A percentile compares a stretch with the other conserved stretches of the same genome.
Evolutionary conservation across 2,329 filamentous ascomycete species (phyloP).

Genomic region (Thermochaetoides dissita): DNA sequence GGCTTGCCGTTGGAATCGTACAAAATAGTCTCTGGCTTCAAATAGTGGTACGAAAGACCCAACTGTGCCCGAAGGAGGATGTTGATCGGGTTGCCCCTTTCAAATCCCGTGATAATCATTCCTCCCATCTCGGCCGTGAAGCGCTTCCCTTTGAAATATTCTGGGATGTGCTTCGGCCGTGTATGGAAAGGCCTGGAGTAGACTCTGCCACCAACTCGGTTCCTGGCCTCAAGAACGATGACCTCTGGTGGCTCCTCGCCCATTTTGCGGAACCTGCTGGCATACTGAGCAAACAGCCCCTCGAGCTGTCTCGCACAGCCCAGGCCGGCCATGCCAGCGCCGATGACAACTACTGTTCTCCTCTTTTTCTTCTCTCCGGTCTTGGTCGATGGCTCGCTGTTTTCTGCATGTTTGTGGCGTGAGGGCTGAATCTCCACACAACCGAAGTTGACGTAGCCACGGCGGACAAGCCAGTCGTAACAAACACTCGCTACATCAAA

Average conservation of each 20-base stretch:
- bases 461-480: slow-evolving; percentile 80
- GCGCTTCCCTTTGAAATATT: slow-evolving; percentile 40
- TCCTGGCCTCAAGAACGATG: slow-evolving; percentile 72
- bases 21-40: slow-evolving; percentile 70
- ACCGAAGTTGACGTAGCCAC: slow-evolving; percentile 93
- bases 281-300: slow-evolving; percentile 69
- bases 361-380: slow-evolving; percentile 24
- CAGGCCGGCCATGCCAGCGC: slow-evolving; percentile 86
- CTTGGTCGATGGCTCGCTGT: slow-evolving; percentile 21
- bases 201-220: slow-evolving; percentile 78
- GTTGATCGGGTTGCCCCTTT: slow-evolving; percentile 87
- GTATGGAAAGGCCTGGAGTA: slow-evolving; percentile 63
- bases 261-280: slow-evolving; percentile 47
- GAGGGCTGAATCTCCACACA: slow-evolving; percentile 59
- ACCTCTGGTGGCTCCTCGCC: slow-evolving; percentile 60
- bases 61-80: slow-evolving; percentile 83
- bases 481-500: slow-evolving; percentile 79
- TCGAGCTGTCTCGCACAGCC: slow-evolving; percentile 87
- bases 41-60: slow-evolving; percentile 68
- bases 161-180: slow-evolving; percentile 38
- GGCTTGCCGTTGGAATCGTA: slow-evolving; percentile 72
- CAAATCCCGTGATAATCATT: slow-evolving; percentile 96
- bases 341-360: slow-evolving; percentile 73
- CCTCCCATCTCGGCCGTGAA: slow-evolving; percentile 93
- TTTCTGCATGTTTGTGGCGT: slow-evolving; percentile 24